Evolutionary conservation across 2,329 filamentous ascomycete species (phyloP).

Genomic region (Ascochyta lentis): DNA sequence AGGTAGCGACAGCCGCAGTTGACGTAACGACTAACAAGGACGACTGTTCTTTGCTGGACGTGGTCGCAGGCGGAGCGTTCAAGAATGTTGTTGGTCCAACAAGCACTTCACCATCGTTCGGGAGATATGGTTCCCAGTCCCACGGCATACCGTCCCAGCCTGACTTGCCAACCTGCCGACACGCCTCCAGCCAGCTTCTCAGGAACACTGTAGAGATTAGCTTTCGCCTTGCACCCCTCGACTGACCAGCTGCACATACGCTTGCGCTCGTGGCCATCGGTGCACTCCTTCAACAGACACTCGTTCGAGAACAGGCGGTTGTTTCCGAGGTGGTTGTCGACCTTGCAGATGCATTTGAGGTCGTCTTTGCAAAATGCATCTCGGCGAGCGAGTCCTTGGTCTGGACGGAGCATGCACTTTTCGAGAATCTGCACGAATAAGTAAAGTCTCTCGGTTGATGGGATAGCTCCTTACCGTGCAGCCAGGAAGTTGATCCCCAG

Average conservation of each 20-base stretch:
- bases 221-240: too few relatives aligned
- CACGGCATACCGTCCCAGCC: conserved; percentile 18
- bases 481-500: neutral
- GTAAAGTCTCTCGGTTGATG: neutral
- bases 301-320: conserved; percentile 22
- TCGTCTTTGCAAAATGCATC: conserved; percentile 16
- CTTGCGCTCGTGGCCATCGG: conserved; percentile 13
- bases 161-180: conserved; percentile 1
- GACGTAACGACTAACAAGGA: neutral
- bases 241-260: conserved; percentile 2
- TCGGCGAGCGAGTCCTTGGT: neutral
- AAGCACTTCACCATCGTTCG: neutral
- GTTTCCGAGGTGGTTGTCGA: conserved; percentile 17
- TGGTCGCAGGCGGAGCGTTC: neutral
- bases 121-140: conserved; percentile 23
- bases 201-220: conserved; percentile 21
- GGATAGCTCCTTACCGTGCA: neutral
- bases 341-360: conserved; percentile 25
- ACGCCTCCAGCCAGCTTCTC: conserved; percentile 16
- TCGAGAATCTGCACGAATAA: conserved; percentile 15
- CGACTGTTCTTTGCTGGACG: neutral
- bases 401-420: conserved; percentile 13
- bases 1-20: neutral
- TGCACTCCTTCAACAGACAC: conserved; percentile 24
- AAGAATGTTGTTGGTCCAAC: neutral